Base-by-base conservation (phyloP, 164 flowering plant species). In the Liriodendron chinense region DNA sequence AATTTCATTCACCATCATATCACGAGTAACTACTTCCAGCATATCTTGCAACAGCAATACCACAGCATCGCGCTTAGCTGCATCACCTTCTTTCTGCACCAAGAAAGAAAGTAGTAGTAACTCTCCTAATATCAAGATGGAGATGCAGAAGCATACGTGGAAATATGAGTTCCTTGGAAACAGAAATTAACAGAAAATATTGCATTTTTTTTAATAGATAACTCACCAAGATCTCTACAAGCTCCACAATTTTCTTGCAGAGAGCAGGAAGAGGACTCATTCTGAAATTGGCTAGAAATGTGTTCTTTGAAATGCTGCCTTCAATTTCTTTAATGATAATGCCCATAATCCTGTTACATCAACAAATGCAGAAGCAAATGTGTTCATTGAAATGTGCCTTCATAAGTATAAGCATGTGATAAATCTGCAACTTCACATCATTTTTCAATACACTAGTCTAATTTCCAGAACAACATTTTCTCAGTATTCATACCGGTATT, bases 1-100 rank as follows among this genome's bases (percentile, higher is more conserved):
- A 74, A 80, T 91, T 79, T 96, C 97, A 82, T 90, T 94, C 84
- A 92, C 94, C 97, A 94, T 94, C 98, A 96, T 94, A 82, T 96
- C 99, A 72, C 98, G 91, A 12, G 97, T 92, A 57, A 94, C 93
- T 16, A 96, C 96, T 88, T 96, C 99, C 77, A 94, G 78, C 98
- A 96, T 96, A 83, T 96, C 99, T 83, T 92, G 98, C 77, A 96
- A 85, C 75, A 93, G 76, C 47, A 96, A 69, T 53, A 94, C 99
- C 68, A 96, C 92, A 70, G 76, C 74, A 78, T 87, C 90, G 72
- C 82, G 78, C 81, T 86, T 90, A 50, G 87, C 78, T 72, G 88
- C 83, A 80, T 90, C 91, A 47, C 86, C 86, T 65, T 89, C 94
- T 93, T 89, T 93, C 99, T 96, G 91, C 72, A 87, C 74, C 65